These are phyloP conservation scores for Metschnikowia vanudenii DNA, from an alignment of 805 yeast genomes.

Conservation along the genomic window DNA sequence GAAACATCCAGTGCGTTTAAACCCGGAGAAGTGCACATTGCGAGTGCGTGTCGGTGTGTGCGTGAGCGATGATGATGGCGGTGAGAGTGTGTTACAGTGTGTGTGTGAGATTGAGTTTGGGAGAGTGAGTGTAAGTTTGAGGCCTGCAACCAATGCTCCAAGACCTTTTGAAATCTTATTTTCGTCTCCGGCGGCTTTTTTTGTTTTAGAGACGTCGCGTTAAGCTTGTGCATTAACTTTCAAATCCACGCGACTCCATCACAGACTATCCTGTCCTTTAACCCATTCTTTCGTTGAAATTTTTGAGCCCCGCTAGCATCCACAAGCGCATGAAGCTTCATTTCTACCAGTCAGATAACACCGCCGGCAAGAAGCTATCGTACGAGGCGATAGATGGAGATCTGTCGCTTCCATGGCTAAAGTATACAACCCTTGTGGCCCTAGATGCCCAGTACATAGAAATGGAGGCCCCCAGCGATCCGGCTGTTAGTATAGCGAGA, in stretches of 20 bases:
- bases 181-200: slow-evolving; percentile 7
- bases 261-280: neutral
- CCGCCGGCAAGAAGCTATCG: slow-evolving; percentile 12
- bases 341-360: slow-evolving; percentile 12
- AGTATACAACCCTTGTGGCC: slow-evolving; percentile 10
- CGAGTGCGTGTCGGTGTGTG: neutral
- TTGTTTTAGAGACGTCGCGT: slow-evolving; percentile 8
- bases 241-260: slow-evolving; percentile 1
- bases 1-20: slow-evolving; percentile 3
- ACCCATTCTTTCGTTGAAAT: neutral
- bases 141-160: slow-evolving; percentile 4
- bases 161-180: slow-evolving; percentile 1
- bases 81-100: slow-evolving; percentile 1
- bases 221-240: neutral
- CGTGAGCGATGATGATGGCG: neutral
- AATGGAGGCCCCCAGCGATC: slow-evolving; percentile 15
- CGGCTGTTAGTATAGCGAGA: slow-evolving; percentile 16
- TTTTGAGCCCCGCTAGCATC: neutral
- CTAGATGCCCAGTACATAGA: slow-evolving; percentile 11
- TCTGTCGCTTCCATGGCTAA: slow-evolving; percentile 15
- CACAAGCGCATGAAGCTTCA: slow-evolving; percentile 11
- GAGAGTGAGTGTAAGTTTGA: slow-evolving; percentile 3
- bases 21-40: neutral
- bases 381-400: slow-evolving; percentile 12
- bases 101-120: neutral